Evolutionary conservation across 371 early-diverging fungal species (phyloP).

Genomic region (Rozella allomycis): DNA sequence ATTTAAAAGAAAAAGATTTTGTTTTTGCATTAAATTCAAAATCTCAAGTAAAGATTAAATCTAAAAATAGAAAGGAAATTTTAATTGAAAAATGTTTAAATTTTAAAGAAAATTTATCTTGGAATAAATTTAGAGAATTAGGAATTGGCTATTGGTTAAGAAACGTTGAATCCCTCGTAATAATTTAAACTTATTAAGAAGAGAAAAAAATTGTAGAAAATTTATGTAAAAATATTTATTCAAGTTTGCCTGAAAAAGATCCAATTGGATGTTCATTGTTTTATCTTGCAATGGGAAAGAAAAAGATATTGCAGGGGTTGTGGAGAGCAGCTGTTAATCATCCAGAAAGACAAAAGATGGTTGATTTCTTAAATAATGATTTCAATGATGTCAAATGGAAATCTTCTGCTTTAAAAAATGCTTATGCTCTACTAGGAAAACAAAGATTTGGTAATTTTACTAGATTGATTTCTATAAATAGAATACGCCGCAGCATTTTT

Average conservation of each 20-base stretch:
- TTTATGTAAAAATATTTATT: too few species aligned
- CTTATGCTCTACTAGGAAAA: slow-evolving; percentile 78
- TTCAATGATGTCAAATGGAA: slow-evolving; percentile 67
- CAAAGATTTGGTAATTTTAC: slow-evolving; percentile 54
- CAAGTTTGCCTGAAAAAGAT: slow-evolving; percentile 43
- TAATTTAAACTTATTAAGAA: too few species aligned
- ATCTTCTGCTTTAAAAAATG: slow-evolving; percentile 85
- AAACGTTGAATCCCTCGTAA: too few species aligned
- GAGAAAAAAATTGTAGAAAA: too few species aligned
- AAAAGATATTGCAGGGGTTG: slow-evolving; percentile 55
- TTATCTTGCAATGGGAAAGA: slow-evolving; percentile 65
- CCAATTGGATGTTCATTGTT: slow-evolving; percentile 61
- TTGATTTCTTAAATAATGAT: slow-evolving; percentile 67
- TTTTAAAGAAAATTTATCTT: too few species aligned
- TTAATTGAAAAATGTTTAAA: too few species aligned
- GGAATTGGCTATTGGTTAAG: too few species aligned
- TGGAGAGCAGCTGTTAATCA: slow-evolving; percentile 51
- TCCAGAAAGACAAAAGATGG: slow-evolving; percentile 65
- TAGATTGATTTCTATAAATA: slow-evolving; percentile 4
- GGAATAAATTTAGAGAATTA: too few species aligned
- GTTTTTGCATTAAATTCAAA: too few species aligned
- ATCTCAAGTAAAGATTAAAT: too few species aligned
- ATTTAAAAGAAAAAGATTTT: too few species aligned
- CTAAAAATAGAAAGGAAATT: too few species aligned
- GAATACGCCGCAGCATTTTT: slow-evolving; percentile 89